phyloP scores from a whole-genome alignment of 2,329 filamentous ascomycete species.

The Aureobasidium pullulans region DNA sequence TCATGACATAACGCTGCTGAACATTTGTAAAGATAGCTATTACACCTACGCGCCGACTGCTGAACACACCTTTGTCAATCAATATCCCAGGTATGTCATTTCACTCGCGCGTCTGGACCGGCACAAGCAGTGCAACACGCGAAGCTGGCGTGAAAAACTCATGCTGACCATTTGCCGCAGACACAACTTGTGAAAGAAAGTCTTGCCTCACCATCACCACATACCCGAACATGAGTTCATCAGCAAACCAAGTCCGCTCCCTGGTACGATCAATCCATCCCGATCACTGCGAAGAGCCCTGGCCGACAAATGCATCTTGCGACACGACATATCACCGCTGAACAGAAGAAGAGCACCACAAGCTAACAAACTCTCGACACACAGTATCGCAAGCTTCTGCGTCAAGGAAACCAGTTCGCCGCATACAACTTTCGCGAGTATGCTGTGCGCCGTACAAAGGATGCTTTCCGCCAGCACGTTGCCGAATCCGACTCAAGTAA shows the following conservation, averaged over 20 bases:
- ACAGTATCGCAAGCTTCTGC: constrained; percentile 86
- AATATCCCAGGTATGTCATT: not conserved
- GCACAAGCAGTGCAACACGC: not conserved
- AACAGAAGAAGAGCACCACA: not conserved
- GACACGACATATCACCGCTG: not conserved
- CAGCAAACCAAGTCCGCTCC: constrained; percentile 18
- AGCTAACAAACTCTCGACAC: not conserved
- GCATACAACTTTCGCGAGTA: constrained; percentile 98
- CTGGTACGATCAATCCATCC: constrained; percentile 13
- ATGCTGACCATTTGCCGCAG: not conserved
- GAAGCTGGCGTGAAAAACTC: not conserved
- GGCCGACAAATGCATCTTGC: not conserved
- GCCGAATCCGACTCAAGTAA: constrained; percentile 63
- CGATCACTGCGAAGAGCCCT: not conserved
- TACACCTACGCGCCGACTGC: not conserved
- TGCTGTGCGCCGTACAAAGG: constrained; percentile 79
- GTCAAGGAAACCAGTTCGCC: constrained; percentile 78
- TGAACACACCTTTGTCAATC: not conserved
- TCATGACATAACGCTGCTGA: not conserved
- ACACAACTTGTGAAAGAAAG: not conserved
- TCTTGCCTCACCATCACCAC: constrained; percentile 1
- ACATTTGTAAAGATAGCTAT: constrained; percentile 1
- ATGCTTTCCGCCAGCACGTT: constrained; percentile 80
- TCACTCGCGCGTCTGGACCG: not conserved
- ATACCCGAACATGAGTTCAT: constrained; percentile 10